Evolutionary conservation across 805 yeast genomes (phyloP), one percentile per base, ranked within the genome.

Genomic region (Wickerhamomyces strasburgensis): DNA sequence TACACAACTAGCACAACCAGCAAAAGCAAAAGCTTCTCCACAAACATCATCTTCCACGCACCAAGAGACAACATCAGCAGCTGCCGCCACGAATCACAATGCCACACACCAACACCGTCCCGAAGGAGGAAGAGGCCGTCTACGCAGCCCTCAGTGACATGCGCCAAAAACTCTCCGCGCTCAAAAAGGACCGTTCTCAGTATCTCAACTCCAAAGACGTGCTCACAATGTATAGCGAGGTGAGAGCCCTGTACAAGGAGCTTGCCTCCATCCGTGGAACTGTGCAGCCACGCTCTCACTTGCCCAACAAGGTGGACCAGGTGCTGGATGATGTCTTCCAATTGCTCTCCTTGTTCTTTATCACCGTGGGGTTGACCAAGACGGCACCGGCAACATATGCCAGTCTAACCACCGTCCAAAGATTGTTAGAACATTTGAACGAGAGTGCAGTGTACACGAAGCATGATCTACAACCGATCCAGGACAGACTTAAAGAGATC

Each of bases 381-480:
- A 74, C 87, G 25, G 95, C 96, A 1, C 96, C 98, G 1, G 96
- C 97, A 5, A 85, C 96, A 1, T 93, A 84, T 61, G 90, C 95
- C 5, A 84, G 95, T 3, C 64, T 90, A 29, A 72, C 88, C 29
- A 87, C 98, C 0, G 95, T 93, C 15, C 82, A 81, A 61, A 78
- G 93, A 48, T 65, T 93, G 40, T 68, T 93, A 48, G 84, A 78
- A 46, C 98, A 90, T 61, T 65, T 90, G 43, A 74, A 77, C 46
- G 96, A 85, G 56, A 75, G 85, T 34, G 79, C 78, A 38, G 86
- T 85, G 15, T 90, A 80, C 60, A 88, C 97, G 1, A 77, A 75
- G 38, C 84, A 83, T 49, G 98, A 93, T 58, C 70, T 88, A 46
- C 65, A 68, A 42, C 95, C 96, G 2, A 84, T 93, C 34, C 69